phyloP scores from a whole-genome alignment of 2,329 filamentous ascomycete genomes.

The Zasmidium cellare region DNA sequence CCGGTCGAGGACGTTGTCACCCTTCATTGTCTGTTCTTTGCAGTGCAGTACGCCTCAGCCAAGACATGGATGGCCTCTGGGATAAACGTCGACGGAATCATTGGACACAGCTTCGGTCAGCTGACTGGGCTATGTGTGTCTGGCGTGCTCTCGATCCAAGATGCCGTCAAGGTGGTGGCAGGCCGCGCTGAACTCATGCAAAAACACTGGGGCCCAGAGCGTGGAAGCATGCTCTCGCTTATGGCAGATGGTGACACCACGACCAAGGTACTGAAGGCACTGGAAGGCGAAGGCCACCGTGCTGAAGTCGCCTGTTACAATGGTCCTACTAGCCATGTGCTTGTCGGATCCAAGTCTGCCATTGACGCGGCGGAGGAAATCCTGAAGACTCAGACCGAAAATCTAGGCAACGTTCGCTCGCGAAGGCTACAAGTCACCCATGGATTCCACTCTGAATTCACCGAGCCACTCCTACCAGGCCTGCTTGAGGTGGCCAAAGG shows the following conservation, averaged over 20 bases:
- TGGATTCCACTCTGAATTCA: constrained; percentile 9
- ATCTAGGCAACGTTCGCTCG: neutral
- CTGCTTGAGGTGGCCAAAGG: neutral
- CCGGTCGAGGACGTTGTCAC: constrained; percentile 1
- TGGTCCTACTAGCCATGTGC: neutral
- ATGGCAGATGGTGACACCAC: neutral
- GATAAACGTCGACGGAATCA: constrained; percentile 2
- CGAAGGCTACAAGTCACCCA: constrained; percentile 4
- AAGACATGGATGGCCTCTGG: constrained; percentile 8
- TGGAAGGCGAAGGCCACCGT: neutral
- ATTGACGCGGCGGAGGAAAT: neutral
- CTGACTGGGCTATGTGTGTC: constrained; percentile 3
- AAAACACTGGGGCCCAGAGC: constrained; percentile 3
- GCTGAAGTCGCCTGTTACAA: constrained; percentile 11
- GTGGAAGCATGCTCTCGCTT: constrained; percentile 7
- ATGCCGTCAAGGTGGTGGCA: constrained; percentile 1
- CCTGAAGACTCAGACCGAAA: no score
- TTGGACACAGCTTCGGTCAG: constrained; percentile 14
- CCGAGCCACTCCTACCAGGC: constrained; percentile 5
- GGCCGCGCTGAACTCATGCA: constrained; percentile 7
- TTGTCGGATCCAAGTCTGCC: constrained; percentile 1
- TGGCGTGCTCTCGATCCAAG: constrained; percentile 1
- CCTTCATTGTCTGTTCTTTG: constrained; percentile 6
- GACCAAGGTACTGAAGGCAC: neutral
- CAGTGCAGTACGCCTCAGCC: constrained; percentile 10